Conservation (phyloP, 176 grass and related monocot genomes). For the Triticum timopheevii region DNA sequence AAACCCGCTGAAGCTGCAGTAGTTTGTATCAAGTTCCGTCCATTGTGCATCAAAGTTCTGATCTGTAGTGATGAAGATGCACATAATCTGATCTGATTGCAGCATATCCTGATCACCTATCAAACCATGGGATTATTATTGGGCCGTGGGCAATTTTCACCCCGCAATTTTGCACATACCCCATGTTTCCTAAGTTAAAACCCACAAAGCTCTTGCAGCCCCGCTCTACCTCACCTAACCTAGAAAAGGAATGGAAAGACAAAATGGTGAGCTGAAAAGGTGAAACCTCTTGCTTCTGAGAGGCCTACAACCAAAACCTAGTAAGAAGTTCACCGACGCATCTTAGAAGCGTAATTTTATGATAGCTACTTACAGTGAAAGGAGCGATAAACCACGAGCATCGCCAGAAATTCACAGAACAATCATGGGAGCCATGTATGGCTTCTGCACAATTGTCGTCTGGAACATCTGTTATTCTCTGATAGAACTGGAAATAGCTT, state of each 20-base stretch:
- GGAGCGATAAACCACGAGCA: background rate
- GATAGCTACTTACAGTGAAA: background rate
- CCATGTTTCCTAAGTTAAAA: too few relatives aligned
- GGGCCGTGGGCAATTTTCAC: background rate
- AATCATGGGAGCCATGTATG: background rate
- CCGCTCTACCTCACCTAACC: background rate
- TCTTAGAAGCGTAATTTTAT: background rate
- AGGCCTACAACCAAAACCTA: background rate
- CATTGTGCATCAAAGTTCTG: too few relatives aligned
- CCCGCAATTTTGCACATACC: background rate
- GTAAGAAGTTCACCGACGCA: background rate
- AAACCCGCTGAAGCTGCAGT: too few relatives aligned
- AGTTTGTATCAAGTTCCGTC: too few relatives aligned
- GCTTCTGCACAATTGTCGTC: background rate
- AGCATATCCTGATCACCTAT: background rate
- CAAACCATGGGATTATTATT: background rate
- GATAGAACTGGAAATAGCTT: background rate
- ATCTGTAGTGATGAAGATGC: constrained; percentile 28
- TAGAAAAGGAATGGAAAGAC: background rate
- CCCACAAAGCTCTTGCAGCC: background rate
- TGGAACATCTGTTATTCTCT: background rate
- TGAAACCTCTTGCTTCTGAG: background rate
- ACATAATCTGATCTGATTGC: background rate
- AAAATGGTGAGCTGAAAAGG: background rate
- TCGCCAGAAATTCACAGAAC: background rate